Conservation (phyloP, 768 basidiomycete species). For the Macrolepiota dolichaula region DNA sequence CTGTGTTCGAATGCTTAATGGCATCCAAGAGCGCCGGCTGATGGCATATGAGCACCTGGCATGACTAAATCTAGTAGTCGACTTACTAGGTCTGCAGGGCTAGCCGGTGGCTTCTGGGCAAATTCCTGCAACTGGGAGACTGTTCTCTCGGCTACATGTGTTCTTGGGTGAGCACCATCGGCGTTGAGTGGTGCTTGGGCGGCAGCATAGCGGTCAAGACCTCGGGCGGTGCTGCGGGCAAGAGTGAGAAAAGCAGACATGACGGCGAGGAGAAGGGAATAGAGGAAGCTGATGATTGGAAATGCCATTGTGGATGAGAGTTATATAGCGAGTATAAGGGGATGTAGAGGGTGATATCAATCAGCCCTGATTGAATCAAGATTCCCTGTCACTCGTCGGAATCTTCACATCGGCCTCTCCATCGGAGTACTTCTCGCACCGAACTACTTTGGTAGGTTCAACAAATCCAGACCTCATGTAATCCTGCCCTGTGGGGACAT, state of each 20-base stretch:
- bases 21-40: constrained; percentile 52
- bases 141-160: constrained; percentile 20
- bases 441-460: background rate
- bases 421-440: constrained; percentile 7
- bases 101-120: constrained; percentile 24
- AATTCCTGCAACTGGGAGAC: constrained; percentile 27
- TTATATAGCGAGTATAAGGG: constrained; percentile 2
- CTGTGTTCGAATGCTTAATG: constrained; percentile 32
- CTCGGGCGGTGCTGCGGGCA: constrained; percentile 19
- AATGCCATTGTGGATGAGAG: constrained; percentile 6
- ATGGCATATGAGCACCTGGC: background rate
- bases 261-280: constrained; percentile 13
- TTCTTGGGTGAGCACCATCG: constrained; percentile 28
- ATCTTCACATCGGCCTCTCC: constrained; percentile 2
- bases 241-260: constrained; percentile 17
- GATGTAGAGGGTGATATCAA: background rate
- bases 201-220: constrained; percentile 21
- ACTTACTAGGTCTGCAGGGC: constrained; percentile 27
- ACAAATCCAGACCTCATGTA: too few relatives aligned
- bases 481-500: background rate
- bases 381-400: constrained; percentile 6
- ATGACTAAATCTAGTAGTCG: background rate
- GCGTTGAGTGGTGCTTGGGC: constrained; percentile 27
- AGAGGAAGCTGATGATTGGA: constrained; percentile 4
- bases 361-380: constrained; percentile 6